Conservation (phyloP, 345 rosid genomes). For the Adansonia digitata region DNA sequence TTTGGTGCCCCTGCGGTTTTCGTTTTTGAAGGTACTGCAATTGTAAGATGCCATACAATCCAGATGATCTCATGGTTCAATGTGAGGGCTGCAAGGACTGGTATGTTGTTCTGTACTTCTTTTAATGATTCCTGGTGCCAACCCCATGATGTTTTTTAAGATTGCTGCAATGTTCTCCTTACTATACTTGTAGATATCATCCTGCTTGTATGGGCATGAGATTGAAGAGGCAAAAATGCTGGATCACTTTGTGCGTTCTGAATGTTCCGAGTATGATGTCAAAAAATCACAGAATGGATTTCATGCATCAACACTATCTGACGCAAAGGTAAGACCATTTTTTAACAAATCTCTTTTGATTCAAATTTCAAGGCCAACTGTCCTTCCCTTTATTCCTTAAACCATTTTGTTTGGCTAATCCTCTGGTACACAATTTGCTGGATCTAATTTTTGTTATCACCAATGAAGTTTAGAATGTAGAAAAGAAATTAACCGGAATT, state of each 20-base stretch:
- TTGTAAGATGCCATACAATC: constrained; percentile 95
- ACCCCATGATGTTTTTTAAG: background rate
- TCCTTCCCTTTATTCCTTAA: background rate
- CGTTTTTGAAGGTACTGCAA: constrained; percentile 67
- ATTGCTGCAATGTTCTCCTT: background rate
- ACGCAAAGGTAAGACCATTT: constrained; percentile 40
- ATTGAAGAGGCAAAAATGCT: constrained; percentile 78
- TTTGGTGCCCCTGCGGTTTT: constrained; percentile 3
- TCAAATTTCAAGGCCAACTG: background rate
- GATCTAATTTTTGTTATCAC: background rate
- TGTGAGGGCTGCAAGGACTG: constrained; percentile 96
- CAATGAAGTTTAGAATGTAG: background rate
- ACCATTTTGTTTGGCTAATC: background rate
- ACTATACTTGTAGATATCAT: constrained; percentile 59
- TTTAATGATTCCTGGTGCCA: background rate
- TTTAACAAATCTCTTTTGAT: constrained; percentile 6
- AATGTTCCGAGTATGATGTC: constrained; percentile 57
- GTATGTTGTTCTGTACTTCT: constrained; percentile 34
- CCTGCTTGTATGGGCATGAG: constrained; percentile 83
- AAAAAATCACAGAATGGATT: constrained; percentile 69
- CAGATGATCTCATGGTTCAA: constrained; percentile 92
- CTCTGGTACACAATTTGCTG: too few species aligned
- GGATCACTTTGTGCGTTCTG: constrained; percentile 69
- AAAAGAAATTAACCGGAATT: background rate
- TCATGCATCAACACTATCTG: constrained; percentile 41